Evolutionary conservation across 345 rosid species (phyloP), one percentile per base, ranked within the genome.

Genomic region (Citrus australasica): DNA sequence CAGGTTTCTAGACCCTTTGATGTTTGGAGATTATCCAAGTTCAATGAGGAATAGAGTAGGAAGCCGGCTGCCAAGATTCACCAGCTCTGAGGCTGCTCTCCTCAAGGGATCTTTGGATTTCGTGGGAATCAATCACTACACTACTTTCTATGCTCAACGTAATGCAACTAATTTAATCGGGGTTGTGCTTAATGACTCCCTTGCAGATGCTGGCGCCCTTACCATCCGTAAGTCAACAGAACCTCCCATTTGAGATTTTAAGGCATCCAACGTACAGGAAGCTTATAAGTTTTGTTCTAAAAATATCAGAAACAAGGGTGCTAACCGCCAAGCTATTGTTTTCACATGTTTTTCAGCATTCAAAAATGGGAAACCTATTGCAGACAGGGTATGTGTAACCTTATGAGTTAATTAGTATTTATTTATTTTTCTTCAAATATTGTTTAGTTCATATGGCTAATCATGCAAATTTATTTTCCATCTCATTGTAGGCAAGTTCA

Each of bases 91-190:
- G 71, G 81, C 92, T 32, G 70, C 84, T 74, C 84, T 96, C 62
- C 63, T 91, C 0, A 93, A 94, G 84, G 97, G 97, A 37, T 96
- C 99, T 13, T 67, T 91, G 70, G 99, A 96, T 79, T 96, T 93
- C 74, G 92, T 96, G 16, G 99, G 99, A 67, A 92, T 96, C 51
- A 96, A 96, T 80, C 99, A 96, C 79, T 96, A 96, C 80, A 96
- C 99, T 42, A 93, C 98, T 2, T 92, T 46, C 60, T 96, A 93
- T 67, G 98, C 93, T 30, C 80, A 76, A 66, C 78, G 81, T 69
- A 88, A 88, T 67, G 8, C 73, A 33, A 72, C 85, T 1, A 77
- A 62, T 73, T 25, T 84, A 59, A 71, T 92, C 11, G 85, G 87
- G 19, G 14, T 5, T n/a, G 30, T 92, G 72, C 84, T 96, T 21